A percentile compares a stretch with the other conserved stretches of the same genome.
Evolutionary conservation across 202 grass and related monocot genomes (phyloP).

Genomic region (Brachypodium distachyon): DNA sequence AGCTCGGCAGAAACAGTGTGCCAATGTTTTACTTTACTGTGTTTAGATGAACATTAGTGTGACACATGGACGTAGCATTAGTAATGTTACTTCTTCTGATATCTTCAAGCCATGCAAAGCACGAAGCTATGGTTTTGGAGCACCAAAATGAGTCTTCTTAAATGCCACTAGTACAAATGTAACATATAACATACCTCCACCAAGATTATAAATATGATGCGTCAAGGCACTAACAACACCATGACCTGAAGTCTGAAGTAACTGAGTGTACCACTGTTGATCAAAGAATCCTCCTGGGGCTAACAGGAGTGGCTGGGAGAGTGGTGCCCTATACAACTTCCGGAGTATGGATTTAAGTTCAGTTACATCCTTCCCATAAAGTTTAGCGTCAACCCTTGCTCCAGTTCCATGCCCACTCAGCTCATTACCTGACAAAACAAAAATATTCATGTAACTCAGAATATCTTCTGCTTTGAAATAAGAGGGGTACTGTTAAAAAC

Average conservation of each 20-base stretch:
- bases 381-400: constrained; percentile 65
- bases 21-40: not conserved
- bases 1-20: not conserved
- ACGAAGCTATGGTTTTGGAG: not conserved
- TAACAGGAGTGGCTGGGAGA: constrained; percentile 59
- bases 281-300: constrained; percentile 98
- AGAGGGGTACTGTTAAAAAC: not conserved
- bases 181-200: constrained; percentile 58
- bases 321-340: constrained; percentile 53
- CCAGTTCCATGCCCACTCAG: constrained; percentile 77
- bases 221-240: constrained; percentile 65
- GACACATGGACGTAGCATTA: not conserved
- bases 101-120: not conserved
- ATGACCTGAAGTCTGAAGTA: constrained; percentile 75
- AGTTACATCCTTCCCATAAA: constrained; percentile 77
- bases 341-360: constrained; percentile 59
- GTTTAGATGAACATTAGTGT: not conserved
- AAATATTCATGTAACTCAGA: not conserved
- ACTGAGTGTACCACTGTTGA: constrained; percentile 80
- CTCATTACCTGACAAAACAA: constrained; percentile 74
- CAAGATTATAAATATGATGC: constrained; percentile 97
- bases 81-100: not conserved
- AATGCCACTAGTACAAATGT: not conserved
- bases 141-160: not conserved
- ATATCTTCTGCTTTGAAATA: not conserved